Conservation (phyloP, 2,329 filamentous ascomycete species). For the Fusarium proliferatum region DNA sequence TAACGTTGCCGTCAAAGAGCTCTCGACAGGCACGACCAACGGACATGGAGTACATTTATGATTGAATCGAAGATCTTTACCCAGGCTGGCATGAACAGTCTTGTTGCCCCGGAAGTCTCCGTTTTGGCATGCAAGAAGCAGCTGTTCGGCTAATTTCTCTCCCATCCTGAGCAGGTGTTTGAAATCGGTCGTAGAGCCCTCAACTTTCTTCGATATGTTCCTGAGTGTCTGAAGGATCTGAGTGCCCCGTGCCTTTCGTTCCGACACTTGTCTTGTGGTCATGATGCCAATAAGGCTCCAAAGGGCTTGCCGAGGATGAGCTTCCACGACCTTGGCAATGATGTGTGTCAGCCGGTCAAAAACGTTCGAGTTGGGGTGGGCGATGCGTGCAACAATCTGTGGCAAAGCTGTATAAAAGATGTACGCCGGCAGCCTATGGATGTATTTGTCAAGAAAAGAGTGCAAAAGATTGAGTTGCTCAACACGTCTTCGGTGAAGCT, state of each 20-base stretch:
- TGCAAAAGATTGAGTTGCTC: slow-evolving; percentile 77
- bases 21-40: slow-evolving; percentile 89
- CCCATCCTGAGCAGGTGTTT: slow-evolving; percentile 79
- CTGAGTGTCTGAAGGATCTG: slow-evolving; percentile 64
- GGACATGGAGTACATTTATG: slow-evolving; percentile 84
- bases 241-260: slow-evolving; percentile 68
- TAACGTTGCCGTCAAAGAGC: slow-evolving; percentile 83
- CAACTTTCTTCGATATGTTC: slow-evolving; percentile 61
- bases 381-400: slow-evolving; percentile 95
- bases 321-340: slow-evolving; percentile 84
- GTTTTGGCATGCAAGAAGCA: slow-evolving; percentile 83
- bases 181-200: slow-evolving; percentile 68
- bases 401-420: slow-evolving; percentile 86
- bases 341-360: slow-evolving; percentile 82
- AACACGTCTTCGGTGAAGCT: slow-evolving; percentile 67
- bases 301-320: slow-evolving; percentile 89
- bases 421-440: slow-evolving; percentile 76
- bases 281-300: slow-evolving; percentile 92
- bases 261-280: slow-evolving; percentile 77
- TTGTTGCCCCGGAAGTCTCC: slow-evolving; percentile 76
- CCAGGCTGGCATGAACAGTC: slow-evolving; percentile 77
- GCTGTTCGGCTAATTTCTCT: slow-evolving; percentile 83
- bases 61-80: slow-evolving; percentile 83
- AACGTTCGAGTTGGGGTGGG: slow-evolving; percentile 82
- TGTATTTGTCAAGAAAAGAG: slow-evolving; percentile 81